Conservation (phyloP, 2,329 filamentous ascomycete species). For the Exophiala mesophila region DNA sequence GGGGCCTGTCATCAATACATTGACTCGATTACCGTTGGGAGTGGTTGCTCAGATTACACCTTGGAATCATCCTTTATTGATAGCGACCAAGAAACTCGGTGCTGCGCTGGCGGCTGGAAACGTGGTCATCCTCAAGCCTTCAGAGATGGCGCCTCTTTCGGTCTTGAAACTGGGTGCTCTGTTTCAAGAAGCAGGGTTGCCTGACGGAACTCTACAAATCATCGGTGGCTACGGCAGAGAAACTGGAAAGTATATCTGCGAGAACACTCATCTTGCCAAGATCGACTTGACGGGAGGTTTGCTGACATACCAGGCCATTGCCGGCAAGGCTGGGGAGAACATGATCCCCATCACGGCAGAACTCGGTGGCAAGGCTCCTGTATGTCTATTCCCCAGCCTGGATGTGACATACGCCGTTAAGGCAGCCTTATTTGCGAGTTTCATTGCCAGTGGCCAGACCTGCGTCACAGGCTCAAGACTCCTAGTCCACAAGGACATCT, state of each 20-base stretch:
- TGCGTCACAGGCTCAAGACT: slow-evolving; percentile 53
- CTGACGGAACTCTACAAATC: slow-evolving; percentile 40
- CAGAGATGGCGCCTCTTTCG: slow-evolving; percentile 41
- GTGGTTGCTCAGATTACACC: slow-evolving; percentile 39
- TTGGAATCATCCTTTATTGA: slow-evolving; percentile 37
- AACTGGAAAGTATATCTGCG: slow-evolving; percentile 51
- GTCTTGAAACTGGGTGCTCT: slow-evolving; percentile 37
- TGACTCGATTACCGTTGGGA: slow-evolving; percentile 34
- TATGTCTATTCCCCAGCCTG: slow-evolving; percentile 27
- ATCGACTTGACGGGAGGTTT: slow-evolving; percentile 28
- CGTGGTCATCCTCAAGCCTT: slow-evolving; percentile 37
- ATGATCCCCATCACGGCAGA: slow-evolving; percentile 28
- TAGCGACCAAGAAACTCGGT: slow-evolving; percentile 27
- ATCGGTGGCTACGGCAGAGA: slow-evolving; percentile 50
- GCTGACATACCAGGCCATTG: slow-evolving; percentile 26
- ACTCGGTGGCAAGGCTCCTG: slow-evolving; percentile 28
- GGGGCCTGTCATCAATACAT: slow-evolving; percentile 36
- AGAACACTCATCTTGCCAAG: slow-evolving; percentile 23
- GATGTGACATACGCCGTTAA: slow-evolving; percentile 25
- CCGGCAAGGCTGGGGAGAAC: slow-evolving; percentile 15
- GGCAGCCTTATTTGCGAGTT: slow-evolving; percentile 38
- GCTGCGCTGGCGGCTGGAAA: slow-evolving; percentile 34
- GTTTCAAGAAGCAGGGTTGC: slow-evolving; percentile 40
- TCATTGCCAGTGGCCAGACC: slow-evolving; percentile 53
- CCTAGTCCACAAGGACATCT: slow-evolving; percentile 46